Evolutionary conservation across 2,329 filamentous ascomycete genomes (phyloP).

Genomic region (Alternaria triticimaculans): DNA sequence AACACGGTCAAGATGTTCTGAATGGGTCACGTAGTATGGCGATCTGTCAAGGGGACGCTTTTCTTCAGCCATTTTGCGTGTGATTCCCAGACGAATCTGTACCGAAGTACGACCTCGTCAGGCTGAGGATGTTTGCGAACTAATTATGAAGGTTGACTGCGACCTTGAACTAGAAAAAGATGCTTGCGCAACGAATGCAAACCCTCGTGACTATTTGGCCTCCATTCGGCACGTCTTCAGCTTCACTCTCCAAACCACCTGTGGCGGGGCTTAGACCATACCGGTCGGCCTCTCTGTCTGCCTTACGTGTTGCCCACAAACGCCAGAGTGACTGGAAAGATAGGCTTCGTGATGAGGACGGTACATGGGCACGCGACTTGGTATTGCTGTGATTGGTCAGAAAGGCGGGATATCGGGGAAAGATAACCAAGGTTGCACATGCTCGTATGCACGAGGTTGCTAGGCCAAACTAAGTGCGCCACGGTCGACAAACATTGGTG

Average conservation of each 20-base stretch:
- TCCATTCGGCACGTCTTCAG: not conserved
- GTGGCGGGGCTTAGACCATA: not conserved
- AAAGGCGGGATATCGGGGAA: not conserved
- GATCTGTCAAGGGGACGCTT: constrained; percentile 25
- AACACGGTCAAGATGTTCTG: constrained; percentile 29
- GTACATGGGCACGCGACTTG: constrained; percentile 4
- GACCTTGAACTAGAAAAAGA: not conserved
- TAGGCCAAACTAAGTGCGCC: constrained; percentile 1
- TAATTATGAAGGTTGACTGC: not conserved
- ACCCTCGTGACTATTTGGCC: not conserved
- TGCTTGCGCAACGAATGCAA: not conserved
- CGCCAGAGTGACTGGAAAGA: not conserved
- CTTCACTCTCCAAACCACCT: not conserved
- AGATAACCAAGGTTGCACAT: not conserved
- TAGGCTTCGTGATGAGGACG: not conserved
- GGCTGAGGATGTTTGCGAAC: not conserved
- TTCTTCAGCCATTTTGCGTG: constrained; percentile 9
- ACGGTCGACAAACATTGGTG: not conserved
- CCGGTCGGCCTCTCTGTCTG: not conserved
- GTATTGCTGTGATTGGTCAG: constrained; percentile 4
- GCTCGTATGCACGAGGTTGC: not conserved
- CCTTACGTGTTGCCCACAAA: not conserved
- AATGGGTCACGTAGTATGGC: constrained; percentile 24
- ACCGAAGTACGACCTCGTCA: not conserved
- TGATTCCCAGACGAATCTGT: not conserved